Percentiles rank a stretch among this genome's conserved stretches.
Conservation (phyloP, 495 filamentous ascomycete genomes). For the Xylaria flabelliformis region DNA sequence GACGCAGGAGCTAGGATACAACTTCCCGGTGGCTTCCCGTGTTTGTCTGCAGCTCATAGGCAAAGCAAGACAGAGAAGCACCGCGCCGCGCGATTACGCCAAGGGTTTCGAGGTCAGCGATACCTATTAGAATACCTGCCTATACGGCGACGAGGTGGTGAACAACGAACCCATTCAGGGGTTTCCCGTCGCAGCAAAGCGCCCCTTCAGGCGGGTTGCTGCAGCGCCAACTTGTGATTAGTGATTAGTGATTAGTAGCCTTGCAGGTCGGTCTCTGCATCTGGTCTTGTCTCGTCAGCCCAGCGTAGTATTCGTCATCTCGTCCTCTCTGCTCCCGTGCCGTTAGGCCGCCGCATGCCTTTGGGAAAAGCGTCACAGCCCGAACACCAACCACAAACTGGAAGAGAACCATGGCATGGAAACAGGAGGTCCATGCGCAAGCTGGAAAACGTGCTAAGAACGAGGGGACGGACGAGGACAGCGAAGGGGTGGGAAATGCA, state of each 20-base stretch:
- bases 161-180: conserved; percentile 15
- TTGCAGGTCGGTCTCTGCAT: conserved; percentile 24
- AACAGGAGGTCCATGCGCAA: conserved; percentile 25
- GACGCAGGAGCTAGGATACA: conserved; percentile 1
- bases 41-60: background rate
- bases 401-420: background rate
- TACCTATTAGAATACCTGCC: background rate
- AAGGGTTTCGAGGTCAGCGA: background rate
- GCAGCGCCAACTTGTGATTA: conserved; percentile 10
- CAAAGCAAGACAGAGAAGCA: background rate
- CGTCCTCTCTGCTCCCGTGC: conserved; percentile 30
- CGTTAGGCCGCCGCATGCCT: background rate
- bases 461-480: conserved; percentile 16
- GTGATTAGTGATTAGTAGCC: conserved; percentile 30
- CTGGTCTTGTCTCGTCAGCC: conserved; percentile 20
- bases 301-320: conserved; percentile 43
- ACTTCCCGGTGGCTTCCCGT: conserved; percentile 12
- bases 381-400: background rate
- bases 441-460: conserved; percentile 5
- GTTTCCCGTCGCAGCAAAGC: conserved; percentile 3
- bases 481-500: conserved; percentile 25
- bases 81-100: background rate
- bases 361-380: conserved; percentile 9
- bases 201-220: background rate
- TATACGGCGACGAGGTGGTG: conserved; percentile 9